These are phyloP conservation scores for Geum urbanum DNA, from an alignment of 306 rosid genomes.

Conservation along the genomic window DNA sequence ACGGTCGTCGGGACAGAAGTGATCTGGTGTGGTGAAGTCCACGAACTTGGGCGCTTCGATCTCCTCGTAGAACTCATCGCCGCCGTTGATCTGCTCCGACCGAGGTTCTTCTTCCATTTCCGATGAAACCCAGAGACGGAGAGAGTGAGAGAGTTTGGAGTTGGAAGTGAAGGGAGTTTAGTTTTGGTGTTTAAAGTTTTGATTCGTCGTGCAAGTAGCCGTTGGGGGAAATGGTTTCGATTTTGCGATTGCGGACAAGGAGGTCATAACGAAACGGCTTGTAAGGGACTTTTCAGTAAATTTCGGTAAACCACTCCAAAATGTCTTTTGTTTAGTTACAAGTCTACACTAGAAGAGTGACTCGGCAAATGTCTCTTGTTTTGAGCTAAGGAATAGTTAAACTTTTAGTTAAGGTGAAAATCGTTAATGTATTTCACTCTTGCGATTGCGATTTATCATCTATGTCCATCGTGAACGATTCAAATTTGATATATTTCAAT, in stretches of 20 bases:
- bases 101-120: conserved; percentile 38
- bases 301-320: not conserved
- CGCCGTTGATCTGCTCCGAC: conserved; percentile 35
- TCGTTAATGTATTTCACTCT: too few relatives aligned
- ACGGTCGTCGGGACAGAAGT: conserved; percentile 56
- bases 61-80: conserved; percentile 74
- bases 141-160: conserved; percentile 22
- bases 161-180: conserved; percentile 1
- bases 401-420: too few relatives aligned
- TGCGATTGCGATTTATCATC: too few relatives aligned
- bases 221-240: conserved; percentile 34
- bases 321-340: too few relatives aligned
- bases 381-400: too few relatives aligned
- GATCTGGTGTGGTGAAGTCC: conserved; percentile 68
- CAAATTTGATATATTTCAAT: too few relatives aligned
- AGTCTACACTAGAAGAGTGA: too few relatives aligned
- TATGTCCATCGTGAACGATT: too few relatives aligned
- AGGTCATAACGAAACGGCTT: conserved; percentile 30
- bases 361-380: too few relatives aligned
- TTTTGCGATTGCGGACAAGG: conserved; percentile 30
- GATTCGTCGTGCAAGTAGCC: conserved; percentile 47
- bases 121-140: not conserved
- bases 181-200: conserved; percentile 22
- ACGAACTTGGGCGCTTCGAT: conserved; percentile 94
- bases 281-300: conserved; percentile 25